Evolutionary conservation across 2,329 filamentous ascomycete genomes (phyloP), one percentile per base, ranked within the genome.

Genomic region (Colletotrichum magnum): DNA sequence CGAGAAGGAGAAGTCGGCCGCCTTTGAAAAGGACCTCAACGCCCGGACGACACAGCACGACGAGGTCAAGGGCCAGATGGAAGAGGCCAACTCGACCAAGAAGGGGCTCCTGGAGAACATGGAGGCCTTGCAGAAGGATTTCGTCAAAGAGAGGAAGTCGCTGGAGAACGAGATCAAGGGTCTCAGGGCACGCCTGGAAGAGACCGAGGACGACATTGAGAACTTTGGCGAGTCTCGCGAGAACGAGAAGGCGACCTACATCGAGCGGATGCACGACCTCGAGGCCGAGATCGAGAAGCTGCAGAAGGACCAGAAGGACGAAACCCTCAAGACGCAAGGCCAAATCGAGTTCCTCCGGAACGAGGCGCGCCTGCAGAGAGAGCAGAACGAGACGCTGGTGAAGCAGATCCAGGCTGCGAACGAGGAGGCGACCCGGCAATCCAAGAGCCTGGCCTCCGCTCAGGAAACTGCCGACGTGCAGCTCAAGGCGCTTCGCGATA

Each of bases 51-150:
- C 84, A 58, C 87, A 86, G 73, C 89, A 88, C 77, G 87, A 84
- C 74, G 87, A 89, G 74, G 88, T 88, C 76, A 91, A 87, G 82
- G 88, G 84, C 75, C 91, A 91, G 74, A 88, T 97, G 70, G 90
- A 96, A 72, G 95, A 98, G 79, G 93, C 90, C 6, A 94, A 96
- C 74, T 95, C 94, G 3, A 98, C 93, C 1, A 99, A 99, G 79
- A 93, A 93, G 74, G 96, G 98, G 79, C 88, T 99, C 10, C 90
- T 99, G 81, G 92, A 94, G 72, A 99, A 99, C 76, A 94, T 99
- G 83, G 94, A 98, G 77, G 92, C 95, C 13, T 89, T 97, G 72
- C 94, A 98, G 79, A 90, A 90, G 28, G 96, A 98, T 76, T 98
- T 97, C 73, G 86, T 93, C 43, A 90, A 91, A 58, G 95, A 98